A percentile compares a stretch with the other conserved stretches of the same genome.
Conservation (phyloP, 371 early-diverging fungal species). For the Quaeritorhiza haematococci region DNA sequence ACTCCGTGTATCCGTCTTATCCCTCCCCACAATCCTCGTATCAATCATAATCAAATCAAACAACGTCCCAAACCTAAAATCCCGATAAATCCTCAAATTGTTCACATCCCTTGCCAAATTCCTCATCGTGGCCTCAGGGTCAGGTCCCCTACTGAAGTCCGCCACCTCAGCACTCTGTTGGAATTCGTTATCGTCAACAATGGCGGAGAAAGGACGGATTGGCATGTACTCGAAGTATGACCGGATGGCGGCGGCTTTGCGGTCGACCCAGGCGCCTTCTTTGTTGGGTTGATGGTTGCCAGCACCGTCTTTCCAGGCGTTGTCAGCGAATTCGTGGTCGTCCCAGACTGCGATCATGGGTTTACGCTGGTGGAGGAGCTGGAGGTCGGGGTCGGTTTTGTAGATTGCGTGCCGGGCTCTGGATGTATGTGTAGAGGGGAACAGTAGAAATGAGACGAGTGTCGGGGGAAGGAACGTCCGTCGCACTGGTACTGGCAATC, state of each 20-base stretch:
- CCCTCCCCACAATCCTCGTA: constrained; percentile 33
- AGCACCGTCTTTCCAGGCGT: constrained; percentile 12
- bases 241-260: constrained; percentile 23
- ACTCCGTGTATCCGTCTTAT: constrained; percentile 11
- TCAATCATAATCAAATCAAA: constrained; percentile 38
- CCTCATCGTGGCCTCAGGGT: not conserved
- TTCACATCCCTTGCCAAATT: no score
- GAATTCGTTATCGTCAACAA: no score
- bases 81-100: constrained; percentile 26
- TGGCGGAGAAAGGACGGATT: constrained; percentile 21
- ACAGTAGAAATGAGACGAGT: no score
- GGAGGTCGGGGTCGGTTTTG: constrained; percentile 28
- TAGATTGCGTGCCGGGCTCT: constrained; percentile 27
- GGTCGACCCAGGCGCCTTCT: constrained; percentile 5
- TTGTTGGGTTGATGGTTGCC: constrained; percentile 3
- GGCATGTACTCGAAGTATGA: constrained; percentile 38
- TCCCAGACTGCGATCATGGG: constrained; percentile 34
- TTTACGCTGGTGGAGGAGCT: constrained; percentile 17
- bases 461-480: no score
- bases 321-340: constrained; percentile 25
- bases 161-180: no score
- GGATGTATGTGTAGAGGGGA: no score
- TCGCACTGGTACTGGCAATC: constrained; percentile 6
- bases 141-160: not conserved
- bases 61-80: constrained; percentile 29